Conservation (phyloP, 345 rosid species). For the Schrenkiella parvula region DNA sequence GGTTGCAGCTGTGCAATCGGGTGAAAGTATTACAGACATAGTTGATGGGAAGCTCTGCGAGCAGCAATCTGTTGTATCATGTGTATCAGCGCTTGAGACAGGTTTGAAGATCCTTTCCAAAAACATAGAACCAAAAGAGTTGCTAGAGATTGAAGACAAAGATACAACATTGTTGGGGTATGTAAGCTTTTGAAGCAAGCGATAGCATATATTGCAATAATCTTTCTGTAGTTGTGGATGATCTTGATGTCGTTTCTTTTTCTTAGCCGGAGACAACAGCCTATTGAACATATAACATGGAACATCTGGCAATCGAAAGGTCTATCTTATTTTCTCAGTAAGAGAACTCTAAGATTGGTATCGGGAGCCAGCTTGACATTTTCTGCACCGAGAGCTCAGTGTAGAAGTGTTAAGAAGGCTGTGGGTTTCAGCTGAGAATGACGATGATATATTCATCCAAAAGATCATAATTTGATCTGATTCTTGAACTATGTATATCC, state of each 20-base stretch:
- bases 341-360: constrained; percentile 65
- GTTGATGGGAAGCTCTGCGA: constrained; percentile 39
- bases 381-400: constrained; percentile 57
- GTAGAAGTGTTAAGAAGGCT: constrained; percentile 53
- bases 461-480: constrained; percentile 48
- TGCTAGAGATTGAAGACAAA: not conserved
- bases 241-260: not conserved
- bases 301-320: constrained; percentile 55
- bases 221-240: not conserved
- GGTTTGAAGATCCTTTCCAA: constrained; percentile 46
- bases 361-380: constrained; percentile 70
- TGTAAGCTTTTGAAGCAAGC: not conserved
- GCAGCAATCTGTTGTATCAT: constrained; percentile 53
- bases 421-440: constrained; percentile 30
- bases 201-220: not conserved
- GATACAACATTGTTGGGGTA: constrained; percentile 35
- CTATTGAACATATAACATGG: constrained; percentile 48
- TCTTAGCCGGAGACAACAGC: constrained; percentile 24
- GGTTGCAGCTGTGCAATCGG: constrained; percentile 45
- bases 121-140: constrained; percentile 31
- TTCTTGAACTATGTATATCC: not conserved
- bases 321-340: constrained; percentile 58
- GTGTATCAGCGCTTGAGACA: constrained; percentile 42
- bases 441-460: constrained; percentile 37
- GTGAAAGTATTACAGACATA: constrained; percentile 35